A percentile compares a stretch with the other conserved stretches of the same genome.
phyloP scores from a whole-genome alignment of 805 yeast species.

The Kazachstania africana region DNA sequence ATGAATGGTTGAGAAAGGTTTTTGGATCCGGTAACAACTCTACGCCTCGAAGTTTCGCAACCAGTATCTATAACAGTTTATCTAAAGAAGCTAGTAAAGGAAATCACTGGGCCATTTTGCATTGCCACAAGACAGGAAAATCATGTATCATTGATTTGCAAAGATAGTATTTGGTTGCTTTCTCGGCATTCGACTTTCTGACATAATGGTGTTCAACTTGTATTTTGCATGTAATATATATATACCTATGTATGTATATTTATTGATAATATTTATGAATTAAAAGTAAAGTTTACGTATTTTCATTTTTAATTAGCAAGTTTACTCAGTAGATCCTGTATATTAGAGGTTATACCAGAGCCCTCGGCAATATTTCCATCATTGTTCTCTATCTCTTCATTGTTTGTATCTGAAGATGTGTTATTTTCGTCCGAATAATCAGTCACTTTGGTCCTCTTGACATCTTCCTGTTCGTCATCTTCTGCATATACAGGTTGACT shows the following conservation, averaged over 20 bases:
- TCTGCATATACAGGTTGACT: background rate
- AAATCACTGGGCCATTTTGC: constrained; percentile 62
- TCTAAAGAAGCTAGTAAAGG: constrained; percentile 64
- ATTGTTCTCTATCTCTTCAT: background rate
- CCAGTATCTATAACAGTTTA: constrained; percentile 59
- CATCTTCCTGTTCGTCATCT: background rate
- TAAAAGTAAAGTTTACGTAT: too few species aligned
- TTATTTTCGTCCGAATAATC: too few species aligned
- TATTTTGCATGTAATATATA: too few species aligned
- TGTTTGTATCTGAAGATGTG: background rate
- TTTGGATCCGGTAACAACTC: constrained; percentile 66
- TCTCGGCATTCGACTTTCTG: background rate
- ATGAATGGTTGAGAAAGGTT: constrained; percentile 69
- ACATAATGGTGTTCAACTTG: too few species aligned
- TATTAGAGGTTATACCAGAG: constrained; percentile 22
- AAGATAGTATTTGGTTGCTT: constrained; percentile 25
- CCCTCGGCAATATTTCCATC: constrained; percentile 4
- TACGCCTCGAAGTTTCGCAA: constrained; percentile 68
- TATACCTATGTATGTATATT: too few species aligned
- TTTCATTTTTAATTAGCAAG: constrained; percentile 16
- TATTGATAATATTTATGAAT: too few species aligned
- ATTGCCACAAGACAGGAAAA: constrained; percentile 68
- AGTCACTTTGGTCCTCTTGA: background rate
- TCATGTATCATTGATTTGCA: constrained; percentile 57
- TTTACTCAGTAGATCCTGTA: constrained; percentile 26